Evolutionary conservation across 306 rosid species (phyloP).

Genomic region (Quercus rubra): DNA sequence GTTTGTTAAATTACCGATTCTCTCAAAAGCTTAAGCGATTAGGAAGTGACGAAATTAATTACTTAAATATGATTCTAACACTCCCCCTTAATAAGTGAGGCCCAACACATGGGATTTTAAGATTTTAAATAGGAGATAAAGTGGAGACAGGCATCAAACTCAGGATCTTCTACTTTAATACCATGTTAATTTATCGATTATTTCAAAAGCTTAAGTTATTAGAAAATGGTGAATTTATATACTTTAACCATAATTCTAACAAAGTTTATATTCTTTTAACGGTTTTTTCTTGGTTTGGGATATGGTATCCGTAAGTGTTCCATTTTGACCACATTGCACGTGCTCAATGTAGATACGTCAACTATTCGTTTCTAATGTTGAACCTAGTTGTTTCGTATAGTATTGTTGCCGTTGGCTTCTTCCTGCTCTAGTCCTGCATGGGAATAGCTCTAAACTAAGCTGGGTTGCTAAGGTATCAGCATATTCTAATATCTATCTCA

Average conservation of each 20-base stretch:
- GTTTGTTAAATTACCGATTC: not conserved
- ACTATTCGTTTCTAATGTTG: constrained; percentile 64
- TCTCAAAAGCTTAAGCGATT: too few species aligned
- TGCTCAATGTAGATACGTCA: constrained; percentile 60
- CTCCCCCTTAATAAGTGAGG: too few species aligned
- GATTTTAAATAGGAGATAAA: too few species aligned
- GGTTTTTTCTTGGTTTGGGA: constrained; percentile 1
- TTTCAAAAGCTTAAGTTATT: too few species aligned
- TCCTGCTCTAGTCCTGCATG: constrained; percentile 74
- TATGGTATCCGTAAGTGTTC: not conserved
- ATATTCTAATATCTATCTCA: constrained; percentile 3
- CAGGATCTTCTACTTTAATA: too few species aligned
- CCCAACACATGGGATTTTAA: too few species aligned
- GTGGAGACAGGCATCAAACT: too few species aligned
- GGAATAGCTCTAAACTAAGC: constrained; percentile 53
- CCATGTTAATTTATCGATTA: too few species aligned
- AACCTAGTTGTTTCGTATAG: constrained; percentile 73
- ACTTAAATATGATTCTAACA: too few species aligned
- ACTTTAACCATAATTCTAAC: too few species aligned
- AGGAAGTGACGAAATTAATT: too few species aligned
- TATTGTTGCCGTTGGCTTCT: constrained; percentile 90
- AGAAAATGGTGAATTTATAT: too few species aligned
- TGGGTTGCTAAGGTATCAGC: constrained; percentile 69
- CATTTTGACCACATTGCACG: not conserved
- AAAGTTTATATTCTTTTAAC: not conserved